Evolutionary conservation across 345 rosid genomes (phyloP), one percentile per base, ranked within the genome.

Genomic region (Aquilaria yunnanensis): DNA sequence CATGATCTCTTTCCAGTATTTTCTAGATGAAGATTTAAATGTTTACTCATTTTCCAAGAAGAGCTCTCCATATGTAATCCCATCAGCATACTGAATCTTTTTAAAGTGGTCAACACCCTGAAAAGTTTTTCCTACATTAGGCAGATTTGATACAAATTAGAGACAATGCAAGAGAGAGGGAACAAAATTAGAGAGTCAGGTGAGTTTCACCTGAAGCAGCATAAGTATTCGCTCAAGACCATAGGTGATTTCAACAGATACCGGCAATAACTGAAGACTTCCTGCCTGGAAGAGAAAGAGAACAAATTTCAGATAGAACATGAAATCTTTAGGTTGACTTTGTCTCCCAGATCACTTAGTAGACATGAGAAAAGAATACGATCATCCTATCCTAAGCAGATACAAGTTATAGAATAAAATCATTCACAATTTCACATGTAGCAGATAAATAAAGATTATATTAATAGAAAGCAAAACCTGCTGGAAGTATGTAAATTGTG

Each of bases 31-130:
- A 59, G 32, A 37, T 54, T 46, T 12, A 63, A 56, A 10, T 62
- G 53, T 23, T 70, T 90, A 93, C 98, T 93, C 98, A 70, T 88
- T 93, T 80, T 93, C 97, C 82, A 86, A 73, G 75, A 93, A 93
- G 56, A 93, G 81, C 76, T 93, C 98, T 65, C 96, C 98, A 61
- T 93, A 93, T 72, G 96, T 88, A 73, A 93, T 90, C 57, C 98
- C 98, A 75, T 84, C 81, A 64, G 97, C 92, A 75, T 93, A 93
- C 57, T 77, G 82, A 62, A 93, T 93, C 69, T 90, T 93, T 72
- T 93, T 93, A 72, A 93, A 93, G 85, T 93, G 98, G 69, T 93
- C 98, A 74, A 93, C 98, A 70, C 92, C 92, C 98, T 90, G 78
- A 43, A 67, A 73, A 61, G 53, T 9, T 64, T 13, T 57, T 34